phyloP scores from a whole-genome alignment of 2,329 filamentous ascomycete species.

The Emydomyces testavorans region DNA sequence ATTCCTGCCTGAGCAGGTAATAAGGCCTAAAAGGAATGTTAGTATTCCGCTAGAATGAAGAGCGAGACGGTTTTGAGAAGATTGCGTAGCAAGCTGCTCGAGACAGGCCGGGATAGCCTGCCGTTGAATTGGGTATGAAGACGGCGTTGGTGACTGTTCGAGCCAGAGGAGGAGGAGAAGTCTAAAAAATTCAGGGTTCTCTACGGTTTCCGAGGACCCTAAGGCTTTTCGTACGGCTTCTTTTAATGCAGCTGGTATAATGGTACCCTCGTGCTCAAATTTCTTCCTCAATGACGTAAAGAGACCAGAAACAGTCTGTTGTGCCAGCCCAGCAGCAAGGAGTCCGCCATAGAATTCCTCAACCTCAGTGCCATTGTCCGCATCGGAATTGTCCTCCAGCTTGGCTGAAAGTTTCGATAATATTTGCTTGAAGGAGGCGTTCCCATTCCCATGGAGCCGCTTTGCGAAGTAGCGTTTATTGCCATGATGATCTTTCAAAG shows the following conservation, averaged over 20 bases:
- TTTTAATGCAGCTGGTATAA: constrained; percentile 12
- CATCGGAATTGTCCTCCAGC: constrained; percentile 30
- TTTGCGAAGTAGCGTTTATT: constrained; percentile 80
- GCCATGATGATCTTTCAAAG: constrained; percentile 66
- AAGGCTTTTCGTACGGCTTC: constrained; percentile 28
- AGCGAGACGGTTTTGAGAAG: constrained; percentile 56
- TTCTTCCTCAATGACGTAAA: constrained; percentile 40
- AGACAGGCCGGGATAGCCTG: constrained; percentile 57
- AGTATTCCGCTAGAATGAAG: constrained; percentile 63
- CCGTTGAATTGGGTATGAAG: constrained; percentile 24
- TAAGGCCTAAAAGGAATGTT: constrained; percentile 52
- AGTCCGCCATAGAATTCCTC: constrained; percentile 78
- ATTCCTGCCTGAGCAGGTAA: constrained; percentile 48
- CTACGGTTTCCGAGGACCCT: constrained; percentile 34
- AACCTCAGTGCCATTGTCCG: constrained; percentile 1
- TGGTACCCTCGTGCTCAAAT: constrained; percentile 16
- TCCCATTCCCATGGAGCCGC: constrained; percentile 64
- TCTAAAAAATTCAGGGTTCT: constrained; percentile 32
- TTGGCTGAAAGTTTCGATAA: constrained; percentile 54
- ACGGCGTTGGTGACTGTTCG: constrained; percentile 48
- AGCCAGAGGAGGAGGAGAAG: constrained; percentile 40
- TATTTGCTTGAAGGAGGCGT: constrained; percentile 61
- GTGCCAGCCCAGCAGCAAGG: constrained; percentile 67
- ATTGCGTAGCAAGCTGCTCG: constrained; percentile 46
- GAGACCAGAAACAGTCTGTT: constrained; percentile 59